phyloP scores from a whole-genome alignment of 768 basidiomycete genomes.

The Russula emetica region DNA sequence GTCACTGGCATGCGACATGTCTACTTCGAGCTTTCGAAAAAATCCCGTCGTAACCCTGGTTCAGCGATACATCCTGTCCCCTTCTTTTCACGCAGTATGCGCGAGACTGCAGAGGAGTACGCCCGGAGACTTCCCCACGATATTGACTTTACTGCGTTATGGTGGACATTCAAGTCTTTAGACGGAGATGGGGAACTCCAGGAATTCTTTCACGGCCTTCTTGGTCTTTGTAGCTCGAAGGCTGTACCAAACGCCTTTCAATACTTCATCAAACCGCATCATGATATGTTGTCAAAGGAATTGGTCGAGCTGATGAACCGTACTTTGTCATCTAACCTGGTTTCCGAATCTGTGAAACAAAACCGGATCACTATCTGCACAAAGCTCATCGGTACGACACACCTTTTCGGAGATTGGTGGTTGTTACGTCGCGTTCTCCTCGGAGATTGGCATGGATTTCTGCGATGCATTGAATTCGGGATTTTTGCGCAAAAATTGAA shows the following conservation, averaged over 20 bases:
- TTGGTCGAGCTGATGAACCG: slow-evolving; percentile 6
- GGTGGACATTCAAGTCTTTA: slow-evolving; percentile 5
- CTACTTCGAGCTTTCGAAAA: not conserved
- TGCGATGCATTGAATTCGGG: not conserved
- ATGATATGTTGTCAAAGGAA: not conserved
- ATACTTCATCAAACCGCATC: not conserved
- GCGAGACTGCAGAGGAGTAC: not conserved
- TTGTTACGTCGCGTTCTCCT: not conserved
- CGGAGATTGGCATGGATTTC: not conserved
- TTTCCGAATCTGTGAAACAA: not conserved
- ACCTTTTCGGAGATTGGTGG: not conserved
- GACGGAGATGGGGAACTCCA: slow-evolving; percentile 10
- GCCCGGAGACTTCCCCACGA: not conserved
- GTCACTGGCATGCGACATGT: not conserved
- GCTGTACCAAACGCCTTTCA: not conserved
- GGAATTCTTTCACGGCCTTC: slow-evolving; percentile 8
- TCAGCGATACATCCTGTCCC: not conserved
- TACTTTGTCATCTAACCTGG: slow-evolving; percentile 7
- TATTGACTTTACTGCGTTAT: not conserved
- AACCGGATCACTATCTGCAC: slow-evolving; percentile 3
- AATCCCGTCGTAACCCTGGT: no score
- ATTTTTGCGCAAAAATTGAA: not conserved
- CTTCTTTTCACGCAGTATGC: not conserved
- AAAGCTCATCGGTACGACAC: not conserved
- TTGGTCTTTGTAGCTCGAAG: not conserved